Evolutionary conservation across 2,329 filamentous ascomycete genomes (phyloP).

Genomic region (Zasmidium cellare): DNA sequence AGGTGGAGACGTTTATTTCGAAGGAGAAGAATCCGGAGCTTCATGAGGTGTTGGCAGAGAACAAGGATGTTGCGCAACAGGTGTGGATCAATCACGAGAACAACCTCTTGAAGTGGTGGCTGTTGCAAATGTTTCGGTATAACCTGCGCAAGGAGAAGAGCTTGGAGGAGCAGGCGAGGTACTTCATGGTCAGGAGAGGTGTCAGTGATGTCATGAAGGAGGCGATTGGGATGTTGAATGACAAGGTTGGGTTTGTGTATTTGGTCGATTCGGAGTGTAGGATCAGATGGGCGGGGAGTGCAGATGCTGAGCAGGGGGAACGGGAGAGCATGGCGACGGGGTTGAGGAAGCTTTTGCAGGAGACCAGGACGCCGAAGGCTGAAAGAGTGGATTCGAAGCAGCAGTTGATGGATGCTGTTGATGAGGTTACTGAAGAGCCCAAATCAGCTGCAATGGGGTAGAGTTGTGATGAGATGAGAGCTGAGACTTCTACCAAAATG

Average conservation of each 20-base stretch:
- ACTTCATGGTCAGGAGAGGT: conserved; percentile 61
- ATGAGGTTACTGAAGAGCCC: conserved; percentile 13
- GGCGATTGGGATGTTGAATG: conserved; percentile 72
- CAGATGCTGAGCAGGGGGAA: conserved; percentile 65
- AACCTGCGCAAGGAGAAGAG: conserved; percentile 50
- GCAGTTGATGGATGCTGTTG: conserved; percentile 17
- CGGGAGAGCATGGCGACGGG: conserved; percentile 66
- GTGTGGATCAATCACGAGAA: conserved; percentile 90
- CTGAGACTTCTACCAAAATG: no score
- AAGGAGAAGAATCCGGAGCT: conserved; percentile 68
- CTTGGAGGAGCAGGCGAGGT: conserved; percentile 55
- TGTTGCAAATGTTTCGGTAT: conserved; percentile 55
- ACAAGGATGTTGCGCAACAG: conserved; percentile 63
- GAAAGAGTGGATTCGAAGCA: conserved; percentile 15
- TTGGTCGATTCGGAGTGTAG: conserved; percentile 82
- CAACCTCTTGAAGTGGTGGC: conserved; percentile 64
- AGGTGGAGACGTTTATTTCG: conserved; percentile 71
- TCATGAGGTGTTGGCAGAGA: conserved; percentile 58
- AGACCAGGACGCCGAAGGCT: conserved; percentile 38
- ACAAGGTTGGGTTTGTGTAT: conserved; percentile 91
- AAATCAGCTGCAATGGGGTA: conserved; percentile 1
- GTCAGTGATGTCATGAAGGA: conserved; percentile 58
- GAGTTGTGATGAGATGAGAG: neutral
- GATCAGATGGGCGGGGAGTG: conserved; percentile 93
- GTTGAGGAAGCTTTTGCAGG: conserved; percentile 62